phyloP scores from a whole-genome alignment of 192 early-diverging fungal genomes.

The Backusella luteola region DNA sequence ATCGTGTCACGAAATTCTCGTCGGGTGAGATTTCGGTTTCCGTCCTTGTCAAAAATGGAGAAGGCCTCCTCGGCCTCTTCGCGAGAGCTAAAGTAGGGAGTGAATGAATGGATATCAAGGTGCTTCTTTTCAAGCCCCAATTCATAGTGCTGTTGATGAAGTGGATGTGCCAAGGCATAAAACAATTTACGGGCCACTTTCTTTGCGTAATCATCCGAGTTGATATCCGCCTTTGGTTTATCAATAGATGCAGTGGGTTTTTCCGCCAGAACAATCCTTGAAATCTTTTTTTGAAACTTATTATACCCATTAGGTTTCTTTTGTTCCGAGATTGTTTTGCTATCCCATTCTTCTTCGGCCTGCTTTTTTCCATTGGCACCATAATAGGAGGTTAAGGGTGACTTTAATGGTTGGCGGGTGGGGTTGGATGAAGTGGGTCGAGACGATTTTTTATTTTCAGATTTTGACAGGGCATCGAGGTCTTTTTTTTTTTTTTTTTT shows the following conservation, averaged over 20 bases:
- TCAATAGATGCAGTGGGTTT: slow-evolving; percentile 16
- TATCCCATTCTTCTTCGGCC: background rate
- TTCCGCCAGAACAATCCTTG: slow-evolving; percentile 27
- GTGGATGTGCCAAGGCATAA: slow-evolving; percentile 20
- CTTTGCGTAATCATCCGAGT: slow-evolving; percentile 35
- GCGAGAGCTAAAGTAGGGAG: slow-evolving; percentile 69
- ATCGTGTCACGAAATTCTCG: slow-evolving; percentile 81
- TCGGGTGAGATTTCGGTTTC: slow-evolving; percentile 78
- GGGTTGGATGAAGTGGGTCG: background rate
- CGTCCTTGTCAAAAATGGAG: slow-evolving; percentile 84
- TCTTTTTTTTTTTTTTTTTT: slow-evolving; percentile 19
- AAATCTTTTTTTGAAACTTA: slow-evolving; percentile 22
- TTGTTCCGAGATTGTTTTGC: background rate
- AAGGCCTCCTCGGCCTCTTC: slow-evolving; percentile 79
- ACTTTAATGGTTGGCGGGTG: background rate
- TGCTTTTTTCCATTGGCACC: background rate
- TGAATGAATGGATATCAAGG: slow-evolving; percentile 66
- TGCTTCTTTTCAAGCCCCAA: slow-evolving; percentile 39
- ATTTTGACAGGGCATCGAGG: slow-evolving; percentile 33
- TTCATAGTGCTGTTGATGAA: background rate
- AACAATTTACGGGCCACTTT: slow-evolving; percentile 41
- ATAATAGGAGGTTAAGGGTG: background rate
- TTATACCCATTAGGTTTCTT: background rate
- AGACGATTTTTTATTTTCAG: slow-evolving; percentile 26
- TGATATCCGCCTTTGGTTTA: slow-evolving; percentile 29